Percentiles rank a stretch among this genome's conserved stretches.
Conservation (phyloP, 2,329 filamentous ascomycete genomes). For the Xylaria sp. region DNA sequence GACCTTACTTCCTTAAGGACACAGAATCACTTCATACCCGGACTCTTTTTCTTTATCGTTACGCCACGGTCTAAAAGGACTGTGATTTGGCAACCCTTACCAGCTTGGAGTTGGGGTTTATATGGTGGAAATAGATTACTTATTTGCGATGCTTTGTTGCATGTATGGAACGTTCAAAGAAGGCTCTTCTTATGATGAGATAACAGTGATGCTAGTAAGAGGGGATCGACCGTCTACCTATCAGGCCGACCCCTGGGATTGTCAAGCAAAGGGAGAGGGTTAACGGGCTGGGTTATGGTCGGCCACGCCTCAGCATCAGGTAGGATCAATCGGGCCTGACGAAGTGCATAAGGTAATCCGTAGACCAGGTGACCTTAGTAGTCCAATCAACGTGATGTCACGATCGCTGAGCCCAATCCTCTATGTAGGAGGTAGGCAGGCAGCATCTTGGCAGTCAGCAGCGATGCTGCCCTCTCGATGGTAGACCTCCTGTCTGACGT, state of each 20-base stretch:
- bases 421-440: too few species aligned
- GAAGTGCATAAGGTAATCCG: too few species aligned
- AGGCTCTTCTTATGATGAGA: background rate
- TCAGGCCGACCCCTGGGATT: background rate
- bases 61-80: background rate
- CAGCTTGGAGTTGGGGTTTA: slow-evolving; percentile 12
- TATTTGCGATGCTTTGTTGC: background rate
- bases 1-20: background rate
- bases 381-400: too few species aligned
- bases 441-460: too few species aligned
- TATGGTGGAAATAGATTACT: slow-evolving; percentile 7
- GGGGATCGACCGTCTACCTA: background rate
- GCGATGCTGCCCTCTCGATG: too few species aligned
- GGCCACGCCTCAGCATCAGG: background rate
- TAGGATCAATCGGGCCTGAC: background rate
- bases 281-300: background rate
- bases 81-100: background rate
- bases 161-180: background rate
- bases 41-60: background rate
- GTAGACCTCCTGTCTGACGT: too few species aligned
- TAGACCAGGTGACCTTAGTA: too few species aligned
- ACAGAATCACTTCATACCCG: too few species aligned
- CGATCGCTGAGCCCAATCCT: too few species aligned
- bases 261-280: background rate
- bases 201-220: background rate